Evolutionary conservation across 1,139 yeast genomes (phyloP), one percentile per base, ranked within the genome.

Genomic region (Magnusiomyces ingens): DNA sequence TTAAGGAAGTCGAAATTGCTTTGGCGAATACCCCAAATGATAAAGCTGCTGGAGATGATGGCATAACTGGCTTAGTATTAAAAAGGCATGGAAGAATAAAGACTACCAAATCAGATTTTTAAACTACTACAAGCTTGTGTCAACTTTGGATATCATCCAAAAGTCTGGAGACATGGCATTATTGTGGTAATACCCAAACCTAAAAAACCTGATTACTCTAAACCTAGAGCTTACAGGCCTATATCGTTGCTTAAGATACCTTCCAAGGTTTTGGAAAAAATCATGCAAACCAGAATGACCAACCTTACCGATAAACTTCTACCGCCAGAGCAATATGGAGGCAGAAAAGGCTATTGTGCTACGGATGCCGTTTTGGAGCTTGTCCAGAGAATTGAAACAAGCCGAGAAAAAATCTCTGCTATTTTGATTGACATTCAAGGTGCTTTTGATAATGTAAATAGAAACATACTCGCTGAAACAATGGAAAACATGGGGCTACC

Each of bases 391-490:
- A 21, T 49, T 26, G 43, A 41, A 13, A 21, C 32, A 3, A 35
- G 44, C 19, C 44, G 18, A n/a, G 22, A 42, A 10, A 19, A 50
- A 22, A 13, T 45, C 6, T 1, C 47, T 6, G 50, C 36, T 8
- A 32, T 56, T 42, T 36, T 51, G 46, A 55, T 56, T 13, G 60
- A 54, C 51, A 53, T 54, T 46, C 52, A 55, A 50, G 60, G 60
- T 8, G 60, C 59, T 3, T 58, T 58, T 36, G 60, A 57, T 41
- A 52, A 55, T 44, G 59, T 58, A 15, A 45, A 57, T 45, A 13
- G 50, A 13, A 52, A 52, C 19, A 52, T 48, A 5, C 45, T 57
- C 18, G 19, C 55, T n/a, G 50, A 35, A 5, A 52, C 38, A 8
- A 38, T 57, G 52, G 35, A 35, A 21, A 19, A 48, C 13, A 35